A percentile compares a stretch with the other conserved stretches of the same genome.
These are phyloP conservation scores for Groenewaldozyma tartarivorans DNA, from an alignment of 805 yeast species.

Conservation along the genomic window DNA sequence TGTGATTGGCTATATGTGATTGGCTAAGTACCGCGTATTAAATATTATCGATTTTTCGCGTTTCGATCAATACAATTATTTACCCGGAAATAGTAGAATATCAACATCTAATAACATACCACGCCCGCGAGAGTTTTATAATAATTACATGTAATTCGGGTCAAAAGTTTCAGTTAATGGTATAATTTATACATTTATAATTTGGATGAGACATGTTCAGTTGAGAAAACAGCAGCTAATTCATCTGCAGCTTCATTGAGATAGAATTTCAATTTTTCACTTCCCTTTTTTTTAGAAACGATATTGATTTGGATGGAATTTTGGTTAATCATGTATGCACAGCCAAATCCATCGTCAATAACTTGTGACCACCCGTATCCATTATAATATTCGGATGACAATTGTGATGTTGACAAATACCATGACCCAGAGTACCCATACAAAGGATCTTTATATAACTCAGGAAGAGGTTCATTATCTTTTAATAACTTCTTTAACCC, in stretches of 20 bases:
- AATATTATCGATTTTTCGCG: neutral
- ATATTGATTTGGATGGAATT: slow-evolving; percentile 82
- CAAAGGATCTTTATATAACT: slow-evolving; percentile 64
- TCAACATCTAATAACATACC: no score
- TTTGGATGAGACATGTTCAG: slow-evolving; percentile 29
- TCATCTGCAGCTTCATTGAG: slow-evolving; percentile 75
- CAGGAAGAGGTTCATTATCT: slow-evolving; percentile 50
- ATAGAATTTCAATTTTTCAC: slow-evolving; percentile 46
- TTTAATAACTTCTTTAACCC: slow-evolving; percentile 70
- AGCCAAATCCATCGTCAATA: slow-evolving; percentile 84
- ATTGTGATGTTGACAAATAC: slow-evolving; percentile 83
- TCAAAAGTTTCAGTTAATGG: no score
- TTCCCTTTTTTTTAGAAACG: slow-evolving; percentile 54
- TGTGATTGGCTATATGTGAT: no score
- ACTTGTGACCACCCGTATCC: slow-evolving; percentile 97
- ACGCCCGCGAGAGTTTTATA: no score
- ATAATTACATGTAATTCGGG: no score
- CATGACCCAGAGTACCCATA: slow-evolving; percentile 71
- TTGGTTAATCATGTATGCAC: slow-evolving; percentile 85
- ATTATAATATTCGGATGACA: slow-evolving; percentile 74
- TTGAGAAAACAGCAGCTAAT: slow-evolving; percentile 51
- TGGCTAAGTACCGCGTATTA: no score
- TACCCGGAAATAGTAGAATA: no score
- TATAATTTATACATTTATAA: no score
- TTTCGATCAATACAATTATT: no score